A percentile compares a stretch with the other conserved stretches of the same genome.
Conservation (phyloP, 1,139 yeast species). For the Candida sp. region DNA sequence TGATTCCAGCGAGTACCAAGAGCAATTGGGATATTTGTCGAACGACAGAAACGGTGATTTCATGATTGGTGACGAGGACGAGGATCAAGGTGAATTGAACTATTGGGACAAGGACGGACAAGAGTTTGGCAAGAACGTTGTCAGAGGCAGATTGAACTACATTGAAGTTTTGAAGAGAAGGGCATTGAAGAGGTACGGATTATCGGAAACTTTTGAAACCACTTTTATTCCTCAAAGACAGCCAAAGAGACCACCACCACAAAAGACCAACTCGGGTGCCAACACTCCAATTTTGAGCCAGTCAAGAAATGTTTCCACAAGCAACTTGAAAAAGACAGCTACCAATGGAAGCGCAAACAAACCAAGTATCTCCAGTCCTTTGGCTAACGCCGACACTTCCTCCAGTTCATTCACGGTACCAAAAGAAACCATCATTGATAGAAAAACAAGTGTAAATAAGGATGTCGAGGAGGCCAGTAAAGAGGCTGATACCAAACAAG, state of each 20-base stretch:
- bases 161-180: slow-evolving; percentile 57
- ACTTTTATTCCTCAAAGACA: slow-evolving; percentile 42
- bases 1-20: slow-evolving; percentile 45
- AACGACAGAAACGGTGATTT: slow-evolving; percentile 48
- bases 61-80: slow-evolving; percentile 54
- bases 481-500: slow-evolving; percentile 8
- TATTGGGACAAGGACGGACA: slow-evolving; percentile 39
- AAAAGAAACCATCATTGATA: slow-evolving; percentile 49
- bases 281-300: slow-evolving; percentile 11
- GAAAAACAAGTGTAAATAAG: slow-evolving; percentile 11
- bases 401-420: slow-evolving; percentile 35
- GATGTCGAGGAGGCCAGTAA: slow-evolving; percentile 7
- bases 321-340: slow-evolving; percentile 9
- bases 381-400: slow-evolving; percentile 33
- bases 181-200: slow-evolving; percentile 48
- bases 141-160: slow-evolving; percentile 45
- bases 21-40: slow-evolving; percentile 34
- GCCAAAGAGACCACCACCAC: slow-evolving; percentile 9
- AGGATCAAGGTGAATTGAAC: slow-evolving; percentile 45
- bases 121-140: slow-evolving; percentile 35
- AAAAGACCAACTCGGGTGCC: slow-evolving; percentile 4
- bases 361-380: slow-evolving; percentile 22
- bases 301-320: slow-evolving; percentile 12
- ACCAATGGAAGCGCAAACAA: slow-evolving; percentile 8
- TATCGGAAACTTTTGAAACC: slow-evolving; percentile 42